phyloP scores from a whole-genome alignment of 495 filamentous ascomycete genomes.

The Podospora pseudoanserina region DNA sequence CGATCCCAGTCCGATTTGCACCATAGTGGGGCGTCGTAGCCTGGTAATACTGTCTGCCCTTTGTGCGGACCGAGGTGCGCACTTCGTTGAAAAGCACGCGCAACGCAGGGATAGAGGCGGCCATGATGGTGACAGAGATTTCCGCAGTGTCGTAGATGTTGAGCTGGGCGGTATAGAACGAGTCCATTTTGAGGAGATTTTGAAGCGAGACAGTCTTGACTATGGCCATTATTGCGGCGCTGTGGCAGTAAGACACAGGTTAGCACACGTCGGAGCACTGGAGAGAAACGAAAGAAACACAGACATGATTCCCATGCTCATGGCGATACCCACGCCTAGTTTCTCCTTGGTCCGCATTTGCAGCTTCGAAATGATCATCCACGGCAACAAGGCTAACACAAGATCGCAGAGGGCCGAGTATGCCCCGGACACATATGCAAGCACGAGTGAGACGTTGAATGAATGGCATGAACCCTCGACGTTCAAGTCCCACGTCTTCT shows the following conservation, averaged over 20 bases:
- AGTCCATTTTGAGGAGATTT: too few relatives aligned
- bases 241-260: too few relatives aligned
- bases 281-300: background rate
- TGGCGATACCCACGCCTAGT: constrained; percentile 32
- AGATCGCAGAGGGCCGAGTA: constrained; percentile 34
- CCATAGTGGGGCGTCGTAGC: background rate
- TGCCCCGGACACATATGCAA: background rate
- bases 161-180: background rate
- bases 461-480: constrained; percentile 27
- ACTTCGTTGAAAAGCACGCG: background rate
- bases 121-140: background rate
- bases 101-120: constrained; percentile 3
- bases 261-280: too few relatives aligned
- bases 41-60: background rate
- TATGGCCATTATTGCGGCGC: too few relatives aligned
- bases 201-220: too few relatives aligned
- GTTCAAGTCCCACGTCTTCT: constrained; percentile 30
- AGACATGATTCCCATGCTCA: constrained; percentile 34
- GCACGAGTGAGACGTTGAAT: background rate
- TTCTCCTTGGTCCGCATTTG: constrained; percentile 32
- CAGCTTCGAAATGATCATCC: constrained; percentile 30
- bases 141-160: constrained; percentile 4
- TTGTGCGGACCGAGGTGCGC: background rate
- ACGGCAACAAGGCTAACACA: constrained; percentile 28
- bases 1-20: background rate